Percentiles rank a stretch among this genome's conserved stretches.
Evolutionary conservation across 2,329 filamentous ascomycete genomes (phyloP).

Genomic region (Claviceps sp.): DNA sequence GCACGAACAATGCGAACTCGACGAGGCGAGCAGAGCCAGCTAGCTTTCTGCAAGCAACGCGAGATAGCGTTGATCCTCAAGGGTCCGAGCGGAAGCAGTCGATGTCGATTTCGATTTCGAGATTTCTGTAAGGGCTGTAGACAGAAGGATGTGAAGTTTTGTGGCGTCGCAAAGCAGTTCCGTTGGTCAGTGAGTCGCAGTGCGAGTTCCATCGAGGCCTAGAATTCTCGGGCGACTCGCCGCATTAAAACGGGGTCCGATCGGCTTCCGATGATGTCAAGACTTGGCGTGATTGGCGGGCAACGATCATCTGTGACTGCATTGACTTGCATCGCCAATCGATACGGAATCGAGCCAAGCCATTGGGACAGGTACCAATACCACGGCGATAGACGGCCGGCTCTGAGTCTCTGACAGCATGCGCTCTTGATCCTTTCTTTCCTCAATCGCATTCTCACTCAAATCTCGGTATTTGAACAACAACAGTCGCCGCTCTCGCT

Average conservation of each 20-base stretch:
- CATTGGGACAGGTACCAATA: no score
- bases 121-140: background rate
- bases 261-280: slow-evolving; percentile 6
- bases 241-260: background rate
- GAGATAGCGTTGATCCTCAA: background rate
- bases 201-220: background rate
- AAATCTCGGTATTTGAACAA: background rate
- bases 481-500: background rate
- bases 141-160: background rate
- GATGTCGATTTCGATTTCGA: no score
- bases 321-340: background rate
- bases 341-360: no score
- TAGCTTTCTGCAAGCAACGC: slow-evolving; percentile 4
- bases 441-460: no score
- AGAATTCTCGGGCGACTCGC: slow-evolving; percentile 2
- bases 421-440: no score
- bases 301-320: background rate
- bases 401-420: no score
- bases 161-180: background rate
- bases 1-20: background rate
- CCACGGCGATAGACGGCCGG: no score
- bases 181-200: background rate
- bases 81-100: no score
- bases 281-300: slow-evolving; percentile 2
- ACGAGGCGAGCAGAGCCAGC: slow-evolving; percentile 1